A percentile compares a stretch with the other conserved stretches of the same genome.
These are phyloP conservation scores for Meyerozyma elateridarum DNA, from an alignment of 1,139 yeast species.

Conservation along the genomic window DNA sequence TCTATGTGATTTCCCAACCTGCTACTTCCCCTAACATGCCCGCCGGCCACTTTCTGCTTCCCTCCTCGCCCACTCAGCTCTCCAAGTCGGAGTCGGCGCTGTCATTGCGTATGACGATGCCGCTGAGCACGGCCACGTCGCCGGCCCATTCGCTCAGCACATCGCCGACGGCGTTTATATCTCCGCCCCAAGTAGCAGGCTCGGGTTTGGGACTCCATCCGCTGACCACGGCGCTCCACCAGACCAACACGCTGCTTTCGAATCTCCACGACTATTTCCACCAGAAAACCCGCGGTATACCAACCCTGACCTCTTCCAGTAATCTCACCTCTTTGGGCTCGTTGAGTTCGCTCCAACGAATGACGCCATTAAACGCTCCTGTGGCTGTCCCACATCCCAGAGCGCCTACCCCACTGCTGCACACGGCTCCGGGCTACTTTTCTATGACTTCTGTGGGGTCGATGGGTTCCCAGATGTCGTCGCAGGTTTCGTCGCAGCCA, in stretches of 20 bases:
- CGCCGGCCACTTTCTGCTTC: slow-evolving; percentile 9
- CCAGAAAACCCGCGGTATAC: slow-evolving; percentile 9
- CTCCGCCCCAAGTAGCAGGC: slow-evolving; percentile 2
- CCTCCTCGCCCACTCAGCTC: slow-evolving; percentile 9
- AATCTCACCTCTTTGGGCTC: slow-evolving; percentile 14
- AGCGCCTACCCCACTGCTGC: slow-evolving; percentile 15
- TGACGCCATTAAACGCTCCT: slow-evolving; percentile 37
- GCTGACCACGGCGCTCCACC: slow-evolving; percentile 2
- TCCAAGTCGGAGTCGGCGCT: slow-evolving; percentile 1
- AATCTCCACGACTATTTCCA: slow-evolving; percentile 32
- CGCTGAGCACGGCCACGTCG: slow-evolving; percentile 18
- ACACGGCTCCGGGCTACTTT: slow-evolving; percentile 8
- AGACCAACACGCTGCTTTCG: slow-evolving; percentile 16
- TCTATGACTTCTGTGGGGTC: no score
- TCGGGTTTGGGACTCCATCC: slow-evolving; percentile 2
- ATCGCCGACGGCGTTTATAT: slow-evolving; percentile 24
- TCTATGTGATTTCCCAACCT: slow-evolving; percentile 12
- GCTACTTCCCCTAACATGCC: slow-evolving; percentile 7
- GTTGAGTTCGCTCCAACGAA: slow-evolving; percentile 24
- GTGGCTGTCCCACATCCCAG: slow-evolving; percentile 5
- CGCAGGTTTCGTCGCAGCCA: slow-evolving; percentile 20
- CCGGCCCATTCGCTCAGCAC: slow-evolving; percentile 29
- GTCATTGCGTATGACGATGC: background rate
- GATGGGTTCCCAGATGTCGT: no score
- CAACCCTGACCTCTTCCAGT: background rate